Percentiles rank a stretch among this genome's conserved stretches.
Conservation (phyloP, 2,329 filamentous ascomycete genomes). For the Malbranchea zuffiana region DNA sequence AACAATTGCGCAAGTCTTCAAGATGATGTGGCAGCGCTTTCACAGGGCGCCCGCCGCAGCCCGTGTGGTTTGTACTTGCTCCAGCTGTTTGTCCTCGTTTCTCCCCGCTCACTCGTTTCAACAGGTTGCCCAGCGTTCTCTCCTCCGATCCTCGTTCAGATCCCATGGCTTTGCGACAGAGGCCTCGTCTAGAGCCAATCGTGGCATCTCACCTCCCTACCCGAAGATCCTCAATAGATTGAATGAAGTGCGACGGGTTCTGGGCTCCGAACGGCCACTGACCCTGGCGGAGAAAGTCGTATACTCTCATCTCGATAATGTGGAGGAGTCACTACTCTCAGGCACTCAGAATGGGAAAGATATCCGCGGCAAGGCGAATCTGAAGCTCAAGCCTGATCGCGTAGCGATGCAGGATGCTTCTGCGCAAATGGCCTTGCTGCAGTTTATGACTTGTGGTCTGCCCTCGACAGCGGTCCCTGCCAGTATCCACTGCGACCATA, state of each 20-base stretch:
- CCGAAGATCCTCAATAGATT: slow-evolving; percentile 69
- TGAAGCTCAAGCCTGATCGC: slow-evolving; percentile 93
- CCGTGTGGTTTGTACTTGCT: no score
- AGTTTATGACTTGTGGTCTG: slow-evolving; percentile 96
- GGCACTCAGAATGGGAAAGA: slow-evolving; percentile 73
- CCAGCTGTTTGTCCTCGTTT: not conserved
- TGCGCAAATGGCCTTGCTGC: slow-evolving; percentile 93
- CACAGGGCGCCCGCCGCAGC: slow-evolving; percentile 4
- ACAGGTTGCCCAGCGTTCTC: slow-evolving; percentile 12
- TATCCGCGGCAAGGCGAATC: slow-evolving; percentile 77
- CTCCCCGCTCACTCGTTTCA: slow-evolving; percentile 1
- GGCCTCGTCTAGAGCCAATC: slow-evolving; percentile 7
- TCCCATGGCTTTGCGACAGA: slow-evolving; percentile 14
- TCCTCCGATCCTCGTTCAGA: slow-evolving; percentile 3
- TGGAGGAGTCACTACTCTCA: slow-evolving; percentile 74
- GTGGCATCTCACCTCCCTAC: slow-evolving; percentile 61
- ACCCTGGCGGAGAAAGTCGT: slow-evolving; percentile 97
- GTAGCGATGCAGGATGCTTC: slow-evolving; percentile 99
- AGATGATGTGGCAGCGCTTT: slow-evolving; percentile 11
- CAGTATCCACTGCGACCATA: slow-evolving; percentile 96
- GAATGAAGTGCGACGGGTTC: slow-evolving; percentile 59
- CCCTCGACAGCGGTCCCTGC: slow-evolving; percentile 84
- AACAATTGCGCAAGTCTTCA: slow-evolving; percentile 1
- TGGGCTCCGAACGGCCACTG: slow-evolving; percentile 53
- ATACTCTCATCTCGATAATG: slow-evolving; percentile 85